A percentile compares a stretch with the other conserved stretches of the same genome.
Evolutionary conservation across 2,329 filamentous ascomycete genomes (phyloP).

Genomic region (Chaetomium strumarium): DNA sequence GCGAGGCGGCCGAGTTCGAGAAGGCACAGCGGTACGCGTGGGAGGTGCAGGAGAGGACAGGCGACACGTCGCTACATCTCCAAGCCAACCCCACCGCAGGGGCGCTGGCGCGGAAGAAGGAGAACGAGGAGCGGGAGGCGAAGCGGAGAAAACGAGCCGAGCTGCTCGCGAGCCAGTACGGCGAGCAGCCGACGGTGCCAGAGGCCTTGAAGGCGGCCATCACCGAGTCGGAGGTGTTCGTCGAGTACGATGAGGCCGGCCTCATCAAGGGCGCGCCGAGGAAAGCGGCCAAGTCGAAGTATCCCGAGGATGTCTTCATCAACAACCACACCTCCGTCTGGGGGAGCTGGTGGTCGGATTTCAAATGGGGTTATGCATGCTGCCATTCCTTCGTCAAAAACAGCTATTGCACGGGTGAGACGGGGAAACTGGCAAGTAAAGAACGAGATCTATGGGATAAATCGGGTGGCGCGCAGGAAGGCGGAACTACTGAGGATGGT

Average conservation of each 20-base stretch:
- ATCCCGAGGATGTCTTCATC: constrained; percentile 76
- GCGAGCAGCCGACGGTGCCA: constrained; percentile 51
- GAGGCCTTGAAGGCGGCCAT: constrained; percentile 61
- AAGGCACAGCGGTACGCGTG: constrained; percentile 85
- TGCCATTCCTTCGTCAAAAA: constrained; percentile 94
- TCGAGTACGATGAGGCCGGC: constrained; percentile 91
- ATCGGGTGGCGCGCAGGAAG: neutral
- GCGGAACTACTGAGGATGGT: neutral
- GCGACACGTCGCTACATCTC: constrained; percentile 75
- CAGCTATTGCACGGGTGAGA: constrained; percentile 93
- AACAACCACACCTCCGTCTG: constrained; percentile 92
- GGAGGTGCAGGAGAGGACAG: constrained; percentile 83
- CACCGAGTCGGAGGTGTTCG: constrained; percentile 75
- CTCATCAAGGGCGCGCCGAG: constrained; percentile 82
- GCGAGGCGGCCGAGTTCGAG: constrained; percentile 90
- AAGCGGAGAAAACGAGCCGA: constrained; percentile 63
- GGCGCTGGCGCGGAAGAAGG: constrained; percentile 75
- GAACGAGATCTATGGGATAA: constrained; percentile 24
- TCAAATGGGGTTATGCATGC: constrained; percentile 93
- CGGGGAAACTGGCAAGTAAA: constrained; percentile 61
- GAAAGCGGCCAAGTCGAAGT: constrained; percentile 77
- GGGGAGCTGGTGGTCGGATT: constrained; percentile 96
- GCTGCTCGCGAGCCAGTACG: constrained; percentile 33
- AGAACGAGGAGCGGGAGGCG: constrained; percentile 64
- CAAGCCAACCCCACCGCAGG: constrained; percentile 96